phyloP scores from a whole-genome alignment of 2,329 filamentous ascomycete genomes.

The Epichloe festucae region DNA sequence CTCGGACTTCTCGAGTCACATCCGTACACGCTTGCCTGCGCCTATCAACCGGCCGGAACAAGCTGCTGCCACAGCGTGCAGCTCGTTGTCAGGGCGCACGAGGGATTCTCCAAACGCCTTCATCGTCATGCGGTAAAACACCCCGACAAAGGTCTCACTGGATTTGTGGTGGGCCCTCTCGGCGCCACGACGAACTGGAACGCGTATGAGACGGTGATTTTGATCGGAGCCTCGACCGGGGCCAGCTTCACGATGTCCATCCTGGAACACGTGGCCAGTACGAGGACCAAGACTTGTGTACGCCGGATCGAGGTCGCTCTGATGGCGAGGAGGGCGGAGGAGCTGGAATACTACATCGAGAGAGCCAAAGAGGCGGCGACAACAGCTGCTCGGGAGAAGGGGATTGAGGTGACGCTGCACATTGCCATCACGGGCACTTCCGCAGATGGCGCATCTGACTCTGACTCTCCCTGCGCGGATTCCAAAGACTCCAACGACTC shows the following conservation, averaged over 20 bases:
- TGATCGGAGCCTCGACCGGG: constrained; percentile 51
- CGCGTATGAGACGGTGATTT: constrained; percentile 44
- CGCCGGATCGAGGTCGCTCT: constrained; percentile 41
- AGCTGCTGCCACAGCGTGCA: constrained; percentile 48
- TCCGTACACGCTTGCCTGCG: constrained; percentile 48
- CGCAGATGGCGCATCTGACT: neutral
- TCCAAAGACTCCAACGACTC: too few relatives aligned
- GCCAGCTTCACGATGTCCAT: constrained; percentile 49
- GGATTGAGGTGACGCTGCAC: constrained; percentile 37
- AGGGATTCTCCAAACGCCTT: constrained; percentile 43
- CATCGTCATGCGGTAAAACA: constrained; percentile 31
- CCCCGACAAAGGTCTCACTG: constrained; percentile 17
- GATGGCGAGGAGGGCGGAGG: constrained; percentile 35
- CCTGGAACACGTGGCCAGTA: constrained; percentile 38
- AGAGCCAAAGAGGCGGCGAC: constrained; percentile 32
- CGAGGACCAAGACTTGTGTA: constrained; percentile 30
- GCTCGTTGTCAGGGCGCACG: constrained; percentile 41
- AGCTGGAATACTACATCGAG: constrained; percentile 42
- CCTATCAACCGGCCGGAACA: constrained; percentile 34
- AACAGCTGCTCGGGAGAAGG: constrained; percentile 25
- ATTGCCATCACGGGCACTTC: constrained; percentile 37
- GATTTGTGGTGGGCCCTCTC: constrained; percentile 43
- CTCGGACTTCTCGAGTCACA: constrained; percentile 43
- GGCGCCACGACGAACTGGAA: constrained; percentile 43
- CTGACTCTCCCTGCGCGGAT: too few relatives aligned